Evolutionary conservation across 108 stramenopile genomes (phyloP).

Genomic region (Ochromonas danica): DNA sequence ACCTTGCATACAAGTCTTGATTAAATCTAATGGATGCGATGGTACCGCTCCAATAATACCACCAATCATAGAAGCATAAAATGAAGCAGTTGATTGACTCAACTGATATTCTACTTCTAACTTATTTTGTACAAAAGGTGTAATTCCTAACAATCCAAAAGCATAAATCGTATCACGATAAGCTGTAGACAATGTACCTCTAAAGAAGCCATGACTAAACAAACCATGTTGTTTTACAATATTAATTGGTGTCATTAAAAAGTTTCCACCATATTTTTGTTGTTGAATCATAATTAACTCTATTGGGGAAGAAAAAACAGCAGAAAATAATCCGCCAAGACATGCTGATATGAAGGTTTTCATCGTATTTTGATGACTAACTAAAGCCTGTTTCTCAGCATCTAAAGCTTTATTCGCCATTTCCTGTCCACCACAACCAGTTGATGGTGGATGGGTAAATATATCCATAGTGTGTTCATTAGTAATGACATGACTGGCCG

Average conservation of each 20-base stretch:
- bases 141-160: constrained; percentile 79
- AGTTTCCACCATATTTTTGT: constrained; percentile 76
- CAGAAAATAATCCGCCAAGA: constrained; percentile 70
- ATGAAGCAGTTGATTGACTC: constrained; percentile 39
- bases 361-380: no score
- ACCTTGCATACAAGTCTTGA: constrained; percentile 91
- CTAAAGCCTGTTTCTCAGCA: no score
- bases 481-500: no score
- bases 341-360: constrained; percentile 40
- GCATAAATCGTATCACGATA: constrained; percentile 85
- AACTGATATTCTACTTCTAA: constrained; percentile 71
- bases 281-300: constrained; percentile 95
- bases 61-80: constrained; percentile 75
- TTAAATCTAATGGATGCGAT: constrained; percentile 83
- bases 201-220: constrained; percentile 67
- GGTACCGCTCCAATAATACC: constrained; percentile 58
- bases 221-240: constrained; percentile 64
- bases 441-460: no score
- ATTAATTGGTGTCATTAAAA: constrained; percentile 53
- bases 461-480: no score
- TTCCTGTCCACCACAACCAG: no score
- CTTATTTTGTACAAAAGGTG: constrained; percentile 73
- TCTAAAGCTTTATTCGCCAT: no score
- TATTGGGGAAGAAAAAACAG: constrained; percentile 76
- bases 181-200: constrained; percentile 56